A percentile compares a stretch with the other conserved stretches of the same genome.
phyloP scores from a whole-genome alignment of 305 asterid species.

The Solanum aculeatissimum region DNA sequence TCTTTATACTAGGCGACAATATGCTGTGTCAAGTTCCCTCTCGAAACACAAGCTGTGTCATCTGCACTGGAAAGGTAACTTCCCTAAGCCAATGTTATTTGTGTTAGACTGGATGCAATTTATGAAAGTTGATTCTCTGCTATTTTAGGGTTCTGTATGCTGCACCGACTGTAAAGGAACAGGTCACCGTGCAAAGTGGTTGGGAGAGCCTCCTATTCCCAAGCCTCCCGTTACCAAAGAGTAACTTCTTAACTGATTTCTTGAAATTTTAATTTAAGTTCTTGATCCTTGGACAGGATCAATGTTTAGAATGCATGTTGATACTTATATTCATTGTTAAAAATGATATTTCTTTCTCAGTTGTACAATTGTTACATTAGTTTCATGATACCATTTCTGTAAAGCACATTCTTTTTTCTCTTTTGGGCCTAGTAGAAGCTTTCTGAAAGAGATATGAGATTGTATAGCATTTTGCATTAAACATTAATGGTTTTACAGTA shows the following conservation, averaged over 20 bases:
- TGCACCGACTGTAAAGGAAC: constrained; percentile 90
- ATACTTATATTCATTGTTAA: not conserved
- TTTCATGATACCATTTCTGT: not conserved
- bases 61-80: constrained; percentile 73
- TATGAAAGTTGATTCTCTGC: not conserved
- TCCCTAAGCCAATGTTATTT: not conserved
- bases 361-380: not conserved
- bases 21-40: constrained; percentile 96
- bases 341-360: not conserved
- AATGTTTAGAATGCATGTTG: not conserved
- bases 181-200: constrained; percentile 94
- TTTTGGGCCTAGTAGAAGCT: not conserved
- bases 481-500: not conserved
- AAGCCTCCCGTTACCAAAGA: constrained; percentile 44
- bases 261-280: not conserved
- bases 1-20: constrained; percentile 87
- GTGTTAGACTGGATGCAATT: not conserved
- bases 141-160: constrained; percentile 55
- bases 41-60: constrained; percentile 69
- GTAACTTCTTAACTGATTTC: not conserved
- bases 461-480: not conserved
- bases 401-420: not conserved
- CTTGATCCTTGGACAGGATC: not conserved
- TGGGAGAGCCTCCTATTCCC: constrained; percentile 56
- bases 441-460: not conserved